These are phyloP conservation scores for Xylaria sp. DNA, from an alignment of 2,329 filamentous ascomycete species.

Conservation along the genomic window DNA sequence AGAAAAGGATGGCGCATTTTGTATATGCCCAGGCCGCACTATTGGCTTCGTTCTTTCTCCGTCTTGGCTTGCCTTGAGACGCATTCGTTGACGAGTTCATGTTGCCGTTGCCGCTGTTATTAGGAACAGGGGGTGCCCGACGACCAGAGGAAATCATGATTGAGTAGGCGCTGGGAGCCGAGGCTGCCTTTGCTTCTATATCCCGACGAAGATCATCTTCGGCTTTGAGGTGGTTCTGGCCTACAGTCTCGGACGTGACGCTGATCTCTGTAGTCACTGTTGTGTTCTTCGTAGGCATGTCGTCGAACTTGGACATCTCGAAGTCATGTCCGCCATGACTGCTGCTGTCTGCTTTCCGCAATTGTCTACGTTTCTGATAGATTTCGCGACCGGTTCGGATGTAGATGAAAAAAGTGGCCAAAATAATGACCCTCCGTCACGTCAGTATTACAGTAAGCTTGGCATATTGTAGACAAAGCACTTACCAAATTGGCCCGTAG, in stretches of 20 bases:
- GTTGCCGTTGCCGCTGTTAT: background rate
- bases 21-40: conserved; percentile 76
- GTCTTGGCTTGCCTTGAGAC: conserved; percentile 39
- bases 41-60: conserved; percentile 61
- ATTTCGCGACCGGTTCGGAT: conserved; percentile 73
- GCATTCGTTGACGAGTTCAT: conserved; percentile 25
- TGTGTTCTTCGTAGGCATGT: conserved; percentile 64
- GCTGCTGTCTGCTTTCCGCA: conserved; percentile 61
- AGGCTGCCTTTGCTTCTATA: conserved; percentile 37
- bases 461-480: background rate
- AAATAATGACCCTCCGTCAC: conserved; percentile 65
- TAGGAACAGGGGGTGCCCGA: conserved; percentile 42
- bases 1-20: conserved; percentile 77
- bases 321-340: conserved; percentile 55
- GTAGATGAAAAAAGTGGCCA: conserved; percentile 73
- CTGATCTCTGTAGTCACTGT: conserved; percentile 74
- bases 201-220: conserved; percentile 51
- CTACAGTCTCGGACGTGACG: conserved; percentile 65
- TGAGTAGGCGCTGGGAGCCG: conserved; percentile 55
- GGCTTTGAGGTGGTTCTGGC: conserved; percentile 47
- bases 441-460: conserved; percentile 26
- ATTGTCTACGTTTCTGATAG: conserved; percentile 72
- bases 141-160: conserved; percentile 60
- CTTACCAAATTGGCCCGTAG: conserved; percentile 77
- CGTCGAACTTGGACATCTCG: conserved; percentile 55